Evolutionary conservation across 176 grass and related monocot genomes (phyloP).

Genomic region (Eragrostis curvula): DNA sequence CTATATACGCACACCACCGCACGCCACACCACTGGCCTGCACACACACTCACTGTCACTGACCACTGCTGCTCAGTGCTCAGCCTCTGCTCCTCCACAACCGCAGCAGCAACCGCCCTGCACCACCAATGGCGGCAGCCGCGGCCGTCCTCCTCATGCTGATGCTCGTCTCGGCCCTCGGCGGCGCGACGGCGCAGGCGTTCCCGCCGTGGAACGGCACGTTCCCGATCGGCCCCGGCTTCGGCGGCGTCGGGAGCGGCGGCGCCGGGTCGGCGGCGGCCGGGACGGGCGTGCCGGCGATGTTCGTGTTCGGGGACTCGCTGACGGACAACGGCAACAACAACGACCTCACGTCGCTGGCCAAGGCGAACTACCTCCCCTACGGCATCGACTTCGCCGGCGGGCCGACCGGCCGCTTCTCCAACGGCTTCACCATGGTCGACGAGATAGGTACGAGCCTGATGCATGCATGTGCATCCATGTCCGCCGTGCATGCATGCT

Average conservation of each 20-base stretch:
- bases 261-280: neutral
- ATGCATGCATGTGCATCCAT: no score
- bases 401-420: conserved; percentile 90
- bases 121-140: conserved; percentile 16
- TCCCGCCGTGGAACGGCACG: conserved; percentile 62
- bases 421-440: conserved; percentile 96
- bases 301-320: conserved; percentile 96
- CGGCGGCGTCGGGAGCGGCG: conserved; percentile 19
- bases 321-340: conserved; percentile 96
- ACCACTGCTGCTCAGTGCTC: neutral
- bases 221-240: conserved; percentile 45
- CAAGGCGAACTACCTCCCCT: conserved; percentile 92
- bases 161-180: neutral
- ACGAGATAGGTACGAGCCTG: conserved; percentile 45
- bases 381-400: conserved; percentile 90
- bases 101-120: neutral
- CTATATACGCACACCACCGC: conserved; percentile 37
- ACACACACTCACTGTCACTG: neutral
- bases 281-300: conserved; percentile 67
- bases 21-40: neutral
- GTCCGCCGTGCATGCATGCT: neutral
- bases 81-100: neutral
- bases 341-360: conserved; percentile 79
- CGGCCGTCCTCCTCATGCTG: neutral
- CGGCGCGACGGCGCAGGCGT: conserved; percentile 30